Base-by-base conservation (phyloP, 805 yeast species). In the Yarrowia sp. region DNA sequence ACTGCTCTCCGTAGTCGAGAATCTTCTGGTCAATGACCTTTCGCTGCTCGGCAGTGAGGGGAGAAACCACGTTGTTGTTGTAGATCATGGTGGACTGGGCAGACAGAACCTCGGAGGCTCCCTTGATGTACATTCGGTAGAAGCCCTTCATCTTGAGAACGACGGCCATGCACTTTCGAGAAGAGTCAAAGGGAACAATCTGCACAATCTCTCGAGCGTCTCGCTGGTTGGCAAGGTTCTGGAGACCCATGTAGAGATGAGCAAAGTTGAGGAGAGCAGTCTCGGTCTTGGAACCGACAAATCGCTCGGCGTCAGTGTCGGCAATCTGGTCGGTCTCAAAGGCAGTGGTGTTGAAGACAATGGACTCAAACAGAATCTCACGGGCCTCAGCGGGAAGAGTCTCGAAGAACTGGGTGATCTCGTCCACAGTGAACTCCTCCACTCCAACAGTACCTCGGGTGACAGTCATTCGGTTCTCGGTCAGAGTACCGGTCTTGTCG, bases 401-500 rank as follows among this genome's bases (percentile, higher is more conserved):
- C 19, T 61, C 50, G 8, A 70, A 12, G 36, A 70, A 50, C 38
- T 52, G 58, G 35, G 56, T 45, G 61, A 67, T 53, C 0, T 67
- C 26, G 11, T 53, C 64, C 11, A 75, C 74, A 65, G 49, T 41
- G 73, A 89, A 87, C 55, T 81, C 81, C 50, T 79, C 77, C 1
- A 56, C 38, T 10, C 95, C 96, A 41, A 92, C 75, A 35, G 85
- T 80, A 3, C 95, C 97, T 69, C 84, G 85, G 11, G 92, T 97
- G 7, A 95, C 92, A 46, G 92, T 86, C 99, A 95, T 95, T 74
- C 83, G 84, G 78, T 95, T 95, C 77, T 92, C 97, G 1, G 99
- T 95, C 69, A 95, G 83, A 12, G 99, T 95, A 70, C 99, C 99
- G 0, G 99, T 95, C 78, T 95, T 94, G 80, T 95, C 99, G 0